phyloP scores from a whole-genome alignment of 352 stramenopile genomes.

The Phytophthora ohioensis region DNA sequence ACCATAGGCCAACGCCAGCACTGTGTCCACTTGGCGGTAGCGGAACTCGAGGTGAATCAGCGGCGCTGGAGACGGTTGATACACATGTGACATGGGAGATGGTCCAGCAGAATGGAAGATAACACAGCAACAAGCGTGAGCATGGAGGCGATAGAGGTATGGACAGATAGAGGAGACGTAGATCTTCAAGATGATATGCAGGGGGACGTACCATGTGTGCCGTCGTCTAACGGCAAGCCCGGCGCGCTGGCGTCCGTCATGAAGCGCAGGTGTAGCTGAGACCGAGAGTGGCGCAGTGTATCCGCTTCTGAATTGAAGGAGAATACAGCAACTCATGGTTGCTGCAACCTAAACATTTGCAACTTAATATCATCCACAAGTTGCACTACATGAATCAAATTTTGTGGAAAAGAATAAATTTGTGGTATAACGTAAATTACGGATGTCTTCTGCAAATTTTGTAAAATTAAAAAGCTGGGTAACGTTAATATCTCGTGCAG shows the following conservation, averaged over 20 bases:
- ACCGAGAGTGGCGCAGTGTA: constrained; percentile 2
- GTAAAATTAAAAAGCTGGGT: too few relatives aligned
- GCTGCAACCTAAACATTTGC: too few relatives aligned
- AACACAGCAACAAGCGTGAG: constrained; percentile 10
- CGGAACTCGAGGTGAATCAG: constrained; percentile 81
- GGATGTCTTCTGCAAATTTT: too few relatives aligned
- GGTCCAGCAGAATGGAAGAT: constrained; percentile 1
- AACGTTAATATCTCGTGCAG: too few relatives aligned
- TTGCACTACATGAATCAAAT: too few relatives aligned
- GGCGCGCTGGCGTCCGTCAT: constrained; percentile 39
- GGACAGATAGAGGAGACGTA: constrained; percentile 2
- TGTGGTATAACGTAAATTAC: too few relatives aligned
- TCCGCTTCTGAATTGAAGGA: constrained; percentile 2
- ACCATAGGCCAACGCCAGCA: constrained; percentile 78
- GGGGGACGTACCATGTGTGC: constrained; percentile 32
- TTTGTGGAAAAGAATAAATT: too few relatives aligned
- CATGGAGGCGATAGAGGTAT: constrained; percentile 2
- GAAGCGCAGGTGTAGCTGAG: constrained; percentile 11
- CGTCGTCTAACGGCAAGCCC: constrained; percentile 30
- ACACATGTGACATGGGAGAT: constrained; percentile 13
- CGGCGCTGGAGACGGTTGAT: constrained; percentile 43
- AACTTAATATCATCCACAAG: too few relatives aligned
- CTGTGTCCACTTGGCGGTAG: constrained; percentile 84
- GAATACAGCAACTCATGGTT: too few relatives aligned
- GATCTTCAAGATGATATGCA: constrained; percentile 2